A percentile compares a stretch with the other conserved stretches of the same genome.
phyloP scores from a whole-genome alignment of 2,329 filamentous ascomycete genomes.

The Cytospora chrysosperma region DNA sequence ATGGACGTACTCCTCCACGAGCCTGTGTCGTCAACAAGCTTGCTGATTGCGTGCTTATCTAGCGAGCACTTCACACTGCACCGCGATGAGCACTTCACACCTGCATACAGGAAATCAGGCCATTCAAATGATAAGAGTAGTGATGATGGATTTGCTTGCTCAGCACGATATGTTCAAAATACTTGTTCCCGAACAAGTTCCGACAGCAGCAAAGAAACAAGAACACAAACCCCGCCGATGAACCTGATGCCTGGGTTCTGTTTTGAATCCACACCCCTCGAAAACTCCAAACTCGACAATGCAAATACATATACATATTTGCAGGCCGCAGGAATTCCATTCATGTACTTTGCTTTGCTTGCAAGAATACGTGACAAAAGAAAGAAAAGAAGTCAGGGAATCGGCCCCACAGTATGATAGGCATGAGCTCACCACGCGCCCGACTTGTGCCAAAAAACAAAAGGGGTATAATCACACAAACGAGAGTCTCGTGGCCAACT shows the following conservation, averaged over 20 bases:
- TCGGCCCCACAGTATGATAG: background rate
- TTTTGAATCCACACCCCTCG: slow-evolving; percentile 10
- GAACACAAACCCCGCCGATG: background rate
- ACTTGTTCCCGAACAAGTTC: slow-evolving; percentile 1
- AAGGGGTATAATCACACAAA: slow-evolving; percentile 21
- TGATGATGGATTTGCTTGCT: slow-evolving; percentile 15
- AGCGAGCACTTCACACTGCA: slow-evolving; percentile 22
- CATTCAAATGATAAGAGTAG: slow-evolving; percentile 7
- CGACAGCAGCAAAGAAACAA: background rate
- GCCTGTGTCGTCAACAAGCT: slow-evolving; percentile 21
- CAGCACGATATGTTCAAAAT: slow-evolving; percentile 7
- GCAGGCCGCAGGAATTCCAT: background rate
- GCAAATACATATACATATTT: slow-evolving; percentile 12
- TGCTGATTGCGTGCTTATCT: slow-evolving; percentile 23
- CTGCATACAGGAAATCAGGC: slow-evolving; percentile 5
- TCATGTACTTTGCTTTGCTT: background rate
- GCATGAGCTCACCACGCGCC: background rate
- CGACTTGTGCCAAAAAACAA: background rate
- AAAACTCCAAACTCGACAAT: slow-evolving; percentile 15
- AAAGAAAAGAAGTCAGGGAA: slow-evolving; percentile 3
- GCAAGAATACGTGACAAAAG: slow-evolving; percentile 1
- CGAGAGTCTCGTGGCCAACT: slow-evolving; percentile 2
- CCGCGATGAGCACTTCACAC: slow-evolving; percentile 13
- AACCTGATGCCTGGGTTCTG: background rate
- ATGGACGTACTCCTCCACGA: background rate